Conservation (phyloP, 2,329 filamentous ascomycete species). For the Drechslerella dactyloides region DNA sequence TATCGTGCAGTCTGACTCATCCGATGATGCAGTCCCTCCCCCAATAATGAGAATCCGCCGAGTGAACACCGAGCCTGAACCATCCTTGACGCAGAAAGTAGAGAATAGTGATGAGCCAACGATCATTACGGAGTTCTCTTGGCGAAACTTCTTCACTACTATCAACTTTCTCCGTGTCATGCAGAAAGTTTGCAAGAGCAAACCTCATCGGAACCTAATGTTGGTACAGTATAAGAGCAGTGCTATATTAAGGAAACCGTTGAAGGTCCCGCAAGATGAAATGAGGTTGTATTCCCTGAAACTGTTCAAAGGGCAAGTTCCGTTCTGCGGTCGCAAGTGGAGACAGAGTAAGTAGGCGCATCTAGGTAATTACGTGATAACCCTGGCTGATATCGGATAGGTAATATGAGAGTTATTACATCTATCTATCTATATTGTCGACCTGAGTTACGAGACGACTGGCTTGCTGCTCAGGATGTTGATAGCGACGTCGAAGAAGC, state of each 20-base stretch:
- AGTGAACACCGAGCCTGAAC: slow-evolving; percentile 58
- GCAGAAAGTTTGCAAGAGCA: slow-evolving; percentile 96
- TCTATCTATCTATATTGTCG: slow-evolving; percentile 93
- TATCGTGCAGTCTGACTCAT: slow-evolving; percentile 56
- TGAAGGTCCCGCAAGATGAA: slow-evolving; percentile 86
- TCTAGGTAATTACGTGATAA: background rate
- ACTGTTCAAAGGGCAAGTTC: slow-evolving; percentile 97
- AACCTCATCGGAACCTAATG: slow-evolving; percentile 90
- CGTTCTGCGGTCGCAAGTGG: slow-evolving; percentile 98
- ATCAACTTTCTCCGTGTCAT: slow-evolving; percentile 96
- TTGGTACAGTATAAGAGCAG: slow-evolving; percentile 95
- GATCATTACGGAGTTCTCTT: slow-evolving; percentile 87
- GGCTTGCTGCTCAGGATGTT: slow-evolving; percentile 87
- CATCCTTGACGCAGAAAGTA: slow-evolving; percentile 55
- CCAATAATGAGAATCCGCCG: slow-evolving; percentile 72
- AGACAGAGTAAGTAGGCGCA: slow-evolving; percentile 66
- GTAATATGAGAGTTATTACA: slow-evolving; percentile 98
- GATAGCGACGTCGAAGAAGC: slow-evolving; percentile 94
- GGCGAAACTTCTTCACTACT: slow-evolving; percentile 90
- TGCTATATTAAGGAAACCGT: slow-evolving; percentile 85
- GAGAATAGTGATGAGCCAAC: slow-evolving; percentile 58
- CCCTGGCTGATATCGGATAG: background rate
- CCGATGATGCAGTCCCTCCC: slow-evolving; percentile 80
- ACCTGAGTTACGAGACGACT: slow-evolving; percentile 91
- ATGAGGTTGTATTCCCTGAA: slow-evolving; percentile 94